Evolutionary conservation across 345 rosid species (phyloP).

Genomic region (Salix dunnii): DNA sequence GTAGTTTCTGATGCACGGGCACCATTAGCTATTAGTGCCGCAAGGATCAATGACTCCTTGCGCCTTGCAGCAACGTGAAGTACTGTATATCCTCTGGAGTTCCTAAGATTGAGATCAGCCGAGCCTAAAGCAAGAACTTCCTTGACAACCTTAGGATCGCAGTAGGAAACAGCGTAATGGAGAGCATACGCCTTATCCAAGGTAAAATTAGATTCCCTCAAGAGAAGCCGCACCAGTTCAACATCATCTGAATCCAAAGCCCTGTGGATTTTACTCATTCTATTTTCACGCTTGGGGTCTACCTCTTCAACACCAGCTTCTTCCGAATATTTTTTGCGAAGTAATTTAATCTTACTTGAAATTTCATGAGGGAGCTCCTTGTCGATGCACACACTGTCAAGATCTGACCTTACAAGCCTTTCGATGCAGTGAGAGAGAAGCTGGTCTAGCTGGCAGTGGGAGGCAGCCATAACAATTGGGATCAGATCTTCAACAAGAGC

Average conservation of each 20-base stretch:
- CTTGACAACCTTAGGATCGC: not conserved
- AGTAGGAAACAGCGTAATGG: not conserved
- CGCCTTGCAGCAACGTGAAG: slow-evolving; percentile 55
- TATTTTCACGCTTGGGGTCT: not conserved
- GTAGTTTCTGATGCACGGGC: slow-evolving; percentile 32
- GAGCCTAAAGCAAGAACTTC: not conserved
- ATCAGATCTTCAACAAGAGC: slow-evolving; percentile 40
- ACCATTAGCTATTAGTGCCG: slow-evolving; percentile 36
- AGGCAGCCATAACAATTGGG: slow-evolving; percentile 38
- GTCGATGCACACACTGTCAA: not conserved
- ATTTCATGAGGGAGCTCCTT: not conserved
- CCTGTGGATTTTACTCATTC: not conserved
- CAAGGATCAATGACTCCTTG: slow-evolving; percentile 30
- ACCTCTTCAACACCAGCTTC: not conserved
- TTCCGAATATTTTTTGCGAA: not conserved
- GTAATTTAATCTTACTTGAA: not conserved
- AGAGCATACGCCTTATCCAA: not conserved
- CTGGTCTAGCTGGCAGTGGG: not conserved
- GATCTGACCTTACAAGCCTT: not conserved
- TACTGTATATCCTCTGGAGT: slow-evolving; percentile 35
- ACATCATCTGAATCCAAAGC: not conserved
- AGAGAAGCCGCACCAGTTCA: not conserved
- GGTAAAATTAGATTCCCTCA: not conserved
- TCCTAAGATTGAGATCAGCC: slow-evolving; percentile 24
- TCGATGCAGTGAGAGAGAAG: slow-evolving; percentile 1